Conservation (phyloP, 352 stramenopile species). For the Globisporangium radiosum region DNA sequence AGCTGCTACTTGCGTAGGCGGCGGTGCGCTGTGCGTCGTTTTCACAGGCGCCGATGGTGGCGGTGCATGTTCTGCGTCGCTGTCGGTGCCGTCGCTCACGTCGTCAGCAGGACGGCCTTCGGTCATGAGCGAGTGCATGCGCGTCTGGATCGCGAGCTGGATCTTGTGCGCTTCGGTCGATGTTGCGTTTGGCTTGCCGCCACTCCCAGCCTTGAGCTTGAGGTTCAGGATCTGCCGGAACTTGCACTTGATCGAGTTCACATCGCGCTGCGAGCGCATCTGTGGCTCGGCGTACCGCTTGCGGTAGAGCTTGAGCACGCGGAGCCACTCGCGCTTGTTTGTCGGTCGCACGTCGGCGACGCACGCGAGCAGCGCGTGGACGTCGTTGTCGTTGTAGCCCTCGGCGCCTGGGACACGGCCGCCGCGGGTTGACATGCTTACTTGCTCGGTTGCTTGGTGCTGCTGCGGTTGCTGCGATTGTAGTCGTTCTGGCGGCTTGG, state of each 20-base stretch:
- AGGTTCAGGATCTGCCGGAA: conserved; percentile 30
- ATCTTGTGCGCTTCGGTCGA: not conserved
- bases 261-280: conserved; percentile 2
- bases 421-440: not conserved
- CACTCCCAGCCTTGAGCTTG: conserved; percentile 10
- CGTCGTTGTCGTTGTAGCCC: conserved; percentile 3
- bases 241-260: conserved; percentile 26
- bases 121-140: not conserved
- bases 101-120: not conserved
- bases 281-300: conserved; percentile 17
- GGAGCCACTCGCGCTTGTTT: too few species aligned
- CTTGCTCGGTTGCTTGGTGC: too few species aligned
- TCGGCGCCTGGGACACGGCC: conserved; percentile 1
- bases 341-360: not conserved
- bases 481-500: too few species aligned
- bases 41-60: conserved; percentile 1
- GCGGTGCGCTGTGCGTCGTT: too few species aligned
- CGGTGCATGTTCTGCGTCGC: conserved; percentile 12
- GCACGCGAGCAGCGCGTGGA: conserved; percentile 2
- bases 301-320: too few species aligned
- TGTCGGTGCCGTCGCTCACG: not conserved
- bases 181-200: conserved; percentile 3
- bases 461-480: too few species aligned
- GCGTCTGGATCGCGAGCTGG: not conserved
- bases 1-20: too few species aligned